These are phyloP conservation scores for Cyberlindnera bimundalis DNA, from an alignment of 805 yeast genomes.

Conservation along the genomic window DNA sequence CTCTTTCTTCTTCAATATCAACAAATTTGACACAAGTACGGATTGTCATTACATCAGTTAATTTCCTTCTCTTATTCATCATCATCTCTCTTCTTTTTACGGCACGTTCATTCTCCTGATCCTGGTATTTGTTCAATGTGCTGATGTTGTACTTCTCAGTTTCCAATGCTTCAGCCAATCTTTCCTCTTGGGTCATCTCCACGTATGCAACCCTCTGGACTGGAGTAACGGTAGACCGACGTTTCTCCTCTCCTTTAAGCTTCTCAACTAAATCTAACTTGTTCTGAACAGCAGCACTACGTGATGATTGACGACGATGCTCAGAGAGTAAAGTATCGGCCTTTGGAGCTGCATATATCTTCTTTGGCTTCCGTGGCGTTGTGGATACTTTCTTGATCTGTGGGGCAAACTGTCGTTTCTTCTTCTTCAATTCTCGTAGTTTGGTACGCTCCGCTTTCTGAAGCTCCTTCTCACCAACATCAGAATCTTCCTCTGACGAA, in stretches of 20 bases:
- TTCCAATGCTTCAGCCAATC: conserved; percentile 71
- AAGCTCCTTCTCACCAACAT: conserved; percentile 66
- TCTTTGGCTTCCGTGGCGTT: conserved; percentile 29
- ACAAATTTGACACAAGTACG: conserved; percentile 46
- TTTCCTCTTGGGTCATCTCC: conserved; percentile 44
- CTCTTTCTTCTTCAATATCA: conserved; percentile 62
- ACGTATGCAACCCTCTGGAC: conserved; percentile 37
- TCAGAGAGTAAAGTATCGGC: conserved; percentile 51
- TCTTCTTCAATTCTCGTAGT: conserved; percentile 28
- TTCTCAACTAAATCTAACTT: conserved; percentile 74
- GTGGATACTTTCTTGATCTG: conserved; percentile 31
- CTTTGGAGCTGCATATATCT: conserved; percentile 35
- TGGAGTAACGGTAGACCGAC: conserved; percentile 44
- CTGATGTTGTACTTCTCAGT: conserved; percentile 76
- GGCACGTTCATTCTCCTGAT: conserved; percentile 80
- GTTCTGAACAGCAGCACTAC: conserved; percentile 73
- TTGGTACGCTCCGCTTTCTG: conserved; percentile 40
- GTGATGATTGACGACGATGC: conserved; percentile 67
- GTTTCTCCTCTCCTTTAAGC: conserved; percentile 62
- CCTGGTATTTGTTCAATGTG: conserved; percentile 73
- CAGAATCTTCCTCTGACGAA: conserved; percentile 52
- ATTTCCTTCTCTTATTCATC: conserved; percentile 57
- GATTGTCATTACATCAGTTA: conserved; percentile 57
- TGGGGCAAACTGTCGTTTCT: conserved; percentile 31
- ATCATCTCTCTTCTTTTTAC: conserved; percentile 71